A percentile compares a stretch with the other conserved stretches of the same genome.
phyloP scores from a whole-genome alignment of 2,329 filamentous ascomycete species.

The Ophiostoma himal-ulmi region DNA sequence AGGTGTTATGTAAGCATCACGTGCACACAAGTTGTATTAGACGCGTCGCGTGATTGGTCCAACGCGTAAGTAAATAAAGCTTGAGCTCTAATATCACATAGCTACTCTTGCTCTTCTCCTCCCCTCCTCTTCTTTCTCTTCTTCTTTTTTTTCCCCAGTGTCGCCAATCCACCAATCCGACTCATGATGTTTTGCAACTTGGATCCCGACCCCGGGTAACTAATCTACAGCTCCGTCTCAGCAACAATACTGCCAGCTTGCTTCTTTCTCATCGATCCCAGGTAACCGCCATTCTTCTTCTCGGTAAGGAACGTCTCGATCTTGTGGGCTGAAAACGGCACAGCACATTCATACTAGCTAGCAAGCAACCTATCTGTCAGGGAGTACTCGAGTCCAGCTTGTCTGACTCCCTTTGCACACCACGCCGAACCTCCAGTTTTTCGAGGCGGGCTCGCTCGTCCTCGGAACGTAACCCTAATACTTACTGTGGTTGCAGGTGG shows the following conservation, averaged over 20 bases:
- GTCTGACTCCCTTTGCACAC: constrained; percentile 46
- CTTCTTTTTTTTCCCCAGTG: not conserved
- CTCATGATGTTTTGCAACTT: not conserved
- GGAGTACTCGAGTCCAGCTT: not conserved
- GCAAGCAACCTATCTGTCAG: constrained; percentile 17
- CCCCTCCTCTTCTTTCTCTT: not conserved
- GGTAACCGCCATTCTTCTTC: not conserved
- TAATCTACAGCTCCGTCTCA: constrained; percentile 1
- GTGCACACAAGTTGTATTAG: not conserved
- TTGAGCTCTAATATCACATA: constrained; percentile 11
- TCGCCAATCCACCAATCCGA: constrained; percentile 3
- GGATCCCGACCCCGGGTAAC: not conserved
- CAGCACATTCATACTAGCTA: constrained; percentile 12
- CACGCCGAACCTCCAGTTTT: constrained; percentile 74
- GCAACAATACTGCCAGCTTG: not conserved
- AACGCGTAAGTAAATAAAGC: constrained; percentile 8
- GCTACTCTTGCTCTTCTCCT: constrained; percentile 5
- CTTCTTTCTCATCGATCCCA: not conserved
- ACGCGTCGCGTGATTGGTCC: constrained; percentile 23
- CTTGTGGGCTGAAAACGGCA: not conserved
- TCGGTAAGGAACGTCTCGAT: not conserved
- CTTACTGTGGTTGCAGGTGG: constrained; percentile 54
- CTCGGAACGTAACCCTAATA: constrained; percentile 98
- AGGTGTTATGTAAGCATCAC: not conserved
- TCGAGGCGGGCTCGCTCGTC: constrained; percentile 42